Conservation (phyloP, 1,284 basidiomycete genomes). For the Apiotrichum gamsii region DNA sequence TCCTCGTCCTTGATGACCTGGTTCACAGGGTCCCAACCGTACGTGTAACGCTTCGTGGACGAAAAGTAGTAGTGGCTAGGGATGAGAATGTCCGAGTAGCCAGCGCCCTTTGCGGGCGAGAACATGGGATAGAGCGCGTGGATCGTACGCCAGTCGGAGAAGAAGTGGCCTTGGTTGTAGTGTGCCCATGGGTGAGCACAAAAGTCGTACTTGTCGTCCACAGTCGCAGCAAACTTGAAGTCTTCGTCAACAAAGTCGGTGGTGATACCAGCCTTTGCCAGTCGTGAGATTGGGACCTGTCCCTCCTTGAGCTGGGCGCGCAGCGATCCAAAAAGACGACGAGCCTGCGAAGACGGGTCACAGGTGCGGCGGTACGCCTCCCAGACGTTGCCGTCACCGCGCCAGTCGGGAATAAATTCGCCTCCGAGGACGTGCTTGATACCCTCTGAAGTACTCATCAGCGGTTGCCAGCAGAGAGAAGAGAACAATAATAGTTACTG, state of each 20-base stretch:
- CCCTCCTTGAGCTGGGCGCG: constrained; percentile 51
- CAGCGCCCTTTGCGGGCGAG: constrained; percentile 74
- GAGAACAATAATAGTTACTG: constrained; percentile 20
- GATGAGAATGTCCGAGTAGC: constrained; percentile 82
- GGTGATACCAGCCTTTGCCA: constrained; percentile 46
- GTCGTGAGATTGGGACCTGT: constrained; percentile 45
- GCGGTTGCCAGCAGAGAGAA: neutral
- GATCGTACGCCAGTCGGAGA: constrained; percentile 87
- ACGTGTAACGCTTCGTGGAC: constrained; percentile 73
- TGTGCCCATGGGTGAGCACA: constrained; percentile 75
- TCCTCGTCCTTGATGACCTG: constrained; percentile 65
- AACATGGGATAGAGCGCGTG: constrained; percentile 80
- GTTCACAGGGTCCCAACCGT: constrained; percentile 77
- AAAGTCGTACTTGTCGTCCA: constrained; percentile 65
- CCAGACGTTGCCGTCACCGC: constrained; percentile 76
- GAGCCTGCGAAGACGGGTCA: constrained; percentile 66
- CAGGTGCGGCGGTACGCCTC: constrained; percentile 87
- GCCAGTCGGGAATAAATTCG: constrained; percentile 77
- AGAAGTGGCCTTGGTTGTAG: constrained; percentile 84
- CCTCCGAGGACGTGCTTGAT: constrained; percentile 59
- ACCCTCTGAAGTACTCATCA: constrained; percentile 55
- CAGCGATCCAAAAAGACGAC: constrained; percentile 71
- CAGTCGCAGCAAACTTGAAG: constrained; percentile 57
- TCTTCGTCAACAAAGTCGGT: constrained; percentile 51
- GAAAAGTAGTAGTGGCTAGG: constrained; percentile 92